Conservation (phyloP, 2,329 filamentous ascomycete genomes). For the Fusarium humuli region DNA sequence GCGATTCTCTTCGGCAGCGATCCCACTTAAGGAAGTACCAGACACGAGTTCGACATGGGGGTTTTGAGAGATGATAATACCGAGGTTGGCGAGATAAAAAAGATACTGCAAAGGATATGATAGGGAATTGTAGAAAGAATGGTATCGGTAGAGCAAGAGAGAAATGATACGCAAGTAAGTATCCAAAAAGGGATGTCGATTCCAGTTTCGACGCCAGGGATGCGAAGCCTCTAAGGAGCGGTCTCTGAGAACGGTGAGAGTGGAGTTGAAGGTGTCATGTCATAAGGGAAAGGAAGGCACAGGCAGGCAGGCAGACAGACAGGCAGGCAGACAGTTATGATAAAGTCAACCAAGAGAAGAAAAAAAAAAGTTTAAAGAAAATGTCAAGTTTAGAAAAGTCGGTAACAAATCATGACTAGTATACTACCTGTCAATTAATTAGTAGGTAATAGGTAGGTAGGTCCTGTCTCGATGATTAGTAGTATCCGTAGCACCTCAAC, state of each 20-base stretch:
- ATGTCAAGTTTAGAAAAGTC: neutral
- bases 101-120: neutral
- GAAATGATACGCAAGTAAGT: slow-evolving; percentile 5
- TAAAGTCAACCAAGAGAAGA: slow-evolving; percentile 2
- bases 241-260: slow-evolving; percentile 10
- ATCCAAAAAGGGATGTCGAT: slow-evolving; percentile 24
- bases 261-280: slow-evolving; percentile 22
- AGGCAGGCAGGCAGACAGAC: neutral
- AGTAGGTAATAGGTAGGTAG: neutral
- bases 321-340: neutral
- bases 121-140: neutral
- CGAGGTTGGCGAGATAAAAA: slow-evolving; percentile 14
- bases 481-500: slow-evolving; percentile 23
- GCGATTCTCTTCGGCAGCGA: slow-evolving; percentile 41
- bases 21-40: slow-evolving; percentile 44
- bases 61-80: slow-evolving; percentile 6
- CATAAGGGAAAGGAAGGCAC: slow-evolving; percentile 7
- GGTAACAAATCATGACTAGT: neutral
- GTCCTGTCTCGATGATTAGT: neutral
- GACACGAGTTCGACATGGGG: slow-evolving; percentile 34
- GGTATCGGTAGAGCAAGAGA: neutral
- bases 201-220: slow-evolving; percentile 10
- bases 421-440: neutral
- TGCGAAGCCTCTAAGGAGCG: slow-evolving; percentile 10
- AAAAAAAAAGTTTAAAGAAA: neutral